Conservation (phyloP, 805 yeast genomes). For the Debaryomyces prosopidis region DNA sequence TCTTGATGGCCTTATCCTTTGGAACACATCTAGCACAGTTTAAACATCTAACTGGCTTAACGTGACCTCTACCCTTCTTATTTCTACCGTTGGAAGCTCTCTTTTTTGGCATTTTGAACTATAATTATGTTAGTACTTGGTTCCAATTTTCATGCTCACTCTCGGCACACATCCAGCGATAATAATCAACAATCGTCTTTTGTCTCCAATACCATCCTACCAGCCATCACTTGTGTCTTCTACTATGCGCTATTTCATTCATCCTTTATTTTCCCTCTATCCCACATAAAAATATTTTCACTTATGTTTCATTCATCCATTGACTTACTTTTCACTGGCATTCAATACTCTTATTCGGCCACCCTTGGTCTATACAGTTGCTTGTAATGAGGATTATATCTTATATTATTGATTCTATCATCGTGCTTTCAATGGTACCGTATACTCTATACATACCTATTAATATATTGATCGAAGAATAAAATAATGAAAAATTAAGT, state of each 20-base stretch:
- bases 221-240: not conserved
- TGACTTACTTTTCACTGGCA: not conserved
- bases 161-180: not conserved
- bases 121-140: constrained; percentile 20
- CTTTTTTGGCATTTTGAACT: constrained; percentile 95
- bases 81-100: constrained; percentile 99
- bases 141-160: constrained; percentile 3
- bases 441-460: constrained; percentile 15
- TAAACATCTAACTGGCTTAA: constrained; percentile 98
- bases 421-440: not conserved
- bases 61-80: constrained; percentile 99
- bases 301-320: not conserved
- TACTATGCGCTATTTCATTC: not conserved
- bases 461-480: constrained; percentile 11
- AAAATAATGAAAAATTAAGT: constrained; percentile 5
- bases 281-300: not conserved
- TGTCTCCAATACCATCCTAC: not conserved
- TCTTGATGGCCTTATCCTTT: constrained; percentile 99
- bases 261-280: not conserved
- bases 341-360: no score
- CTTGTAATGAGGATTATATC: no score
- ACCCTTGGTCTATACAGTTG: no score
- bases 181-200: not conserved
- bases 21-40: constrained; percentile 99
- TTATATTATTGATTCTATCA: no score